Base-by-base conservation (phyloP, 257 asterid genomes). In the Fraxinus excelsior region DNA sequence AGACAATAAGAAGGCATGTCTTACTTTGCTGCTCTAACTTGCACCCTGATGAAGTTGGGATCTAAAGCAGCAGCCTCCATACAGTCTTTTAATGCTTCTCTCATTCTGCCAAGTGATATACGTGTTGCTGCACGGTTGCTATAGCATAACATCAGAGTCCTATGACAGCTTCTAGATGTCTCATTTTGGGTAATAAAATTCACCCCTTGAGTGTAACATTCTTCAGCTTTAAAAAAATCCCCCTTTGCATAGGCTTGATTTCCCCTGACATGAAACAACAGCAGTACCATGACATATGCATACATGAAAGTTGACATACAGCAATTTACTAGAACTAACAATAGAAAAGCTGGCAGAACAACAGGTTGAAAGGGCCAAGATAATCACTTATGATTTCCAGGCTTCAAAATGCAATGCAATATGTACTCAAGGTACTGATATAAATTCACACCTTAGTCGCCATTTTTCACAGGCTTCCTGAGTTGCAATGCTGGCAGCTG, bases 51-150 rank as follows among this genome's bases (percentile, higher is more conserved):
- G 76, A 96, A 96, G 87, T 73, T 85, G 58, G 99, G 97, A 83
- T 96, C 97, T 64, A 96, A 74, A 71, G 86, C 88, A 81, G 88
- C 80, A 85, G 98, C 99, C 82, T 86, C 87, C 83, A 72, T 70
- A 83, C 99, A 96, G 84, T 96, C 99, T 78, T 93, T 91, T 72
- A 96, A 83, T 70, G 99, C 99, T 74, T 91, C 97, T 86, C 92
- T 86, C 82, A 87, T 79, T 78, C 96, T 91, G 77, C 97, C 98
- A 82, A 93, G 98, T 75, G 97, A 88, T 91, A 96, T 91, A 19
- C 92, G 93, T 26, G 98, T 86, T 34, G 99, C 99, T 32, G 99
- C 99, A 66, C 97, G 98, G 83, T 96, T 96, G 87, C 99, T 96
- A 82, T 87, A 90, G 87, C 98, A 96, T 85, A 96, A 81, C 98